phyloP scores from a whole-genome alignment of 2,329 filamentous ascomycete genomes.

The Aurifilum marmelostoma region DNA sequence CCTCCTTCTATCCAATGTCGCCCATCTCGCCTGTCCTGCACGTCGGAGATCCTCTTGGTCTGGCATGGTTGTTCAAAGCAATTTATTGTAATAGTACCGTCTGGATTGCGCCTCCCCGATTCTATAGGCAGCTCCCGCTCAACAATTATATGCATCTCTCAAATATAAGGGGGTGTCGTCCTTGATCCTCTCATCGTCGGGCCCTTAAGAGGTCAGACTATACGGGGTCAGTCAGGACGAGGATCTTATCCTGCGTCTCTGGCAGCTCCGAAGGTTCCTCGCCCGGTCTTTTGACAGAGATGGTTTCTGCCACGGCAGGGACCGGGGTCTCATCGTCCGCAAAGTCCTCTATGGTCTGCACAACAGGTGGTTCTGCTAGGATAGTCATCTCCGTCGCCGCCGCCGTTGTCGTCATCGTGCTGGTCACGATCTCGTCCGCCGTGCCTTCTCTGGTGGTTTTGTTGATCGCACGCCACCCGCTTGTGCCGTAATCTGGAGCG shows the following conservation, averaged over 20 bases:
- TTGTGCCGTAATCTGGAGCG: not conserved
- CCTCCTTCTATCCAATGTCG: no score
- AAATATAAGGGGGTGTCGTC: no score
- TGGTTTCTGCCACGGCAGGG: slow-evolving; percentile 19
- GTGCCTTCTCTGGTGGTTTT: not conserved
- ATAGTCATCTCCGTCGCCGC: slow-evolving; percentile 25
- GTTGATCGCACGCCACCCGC: slow-evolving; percentile 14
- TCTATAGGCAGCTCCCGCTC: not conserved
- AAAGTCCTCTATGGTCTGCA: slow-evolving; percentile 16
- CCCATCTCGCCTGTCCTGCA: not conserved
- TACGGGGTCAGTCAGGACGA: not conserved
- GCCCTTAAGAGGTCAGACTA: not conserved
- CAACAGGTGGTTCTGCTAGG: slow-evolving; percentile 10
- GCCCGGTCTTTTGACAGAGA: slow-evolving; percentile 26
- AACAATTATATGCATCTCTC: not conserved
- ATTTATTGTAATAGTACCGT: not conserved
- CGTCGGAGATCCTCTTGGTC: not conserved
- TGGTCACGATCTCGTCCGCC: slow-evolving; percentile 3
- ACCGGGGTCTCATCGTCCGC: not conserved
- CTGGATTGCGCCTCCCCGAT: not conserved
- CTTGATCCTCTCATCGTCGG: not conserved
- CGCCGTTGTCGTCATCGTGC: not conserved
- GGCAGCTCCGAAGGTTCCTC: slow-evolving; percentile 22
- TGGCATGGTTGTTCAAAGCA: not conserved
- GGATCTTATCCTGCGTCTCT: slow-evolving; percentile 21